These are phyloP conservation scores for Penicillium sp. DNA, from an alignment of 2,329 filamentous ascomycete genomes.

Conservation along the genomic window DNA sequence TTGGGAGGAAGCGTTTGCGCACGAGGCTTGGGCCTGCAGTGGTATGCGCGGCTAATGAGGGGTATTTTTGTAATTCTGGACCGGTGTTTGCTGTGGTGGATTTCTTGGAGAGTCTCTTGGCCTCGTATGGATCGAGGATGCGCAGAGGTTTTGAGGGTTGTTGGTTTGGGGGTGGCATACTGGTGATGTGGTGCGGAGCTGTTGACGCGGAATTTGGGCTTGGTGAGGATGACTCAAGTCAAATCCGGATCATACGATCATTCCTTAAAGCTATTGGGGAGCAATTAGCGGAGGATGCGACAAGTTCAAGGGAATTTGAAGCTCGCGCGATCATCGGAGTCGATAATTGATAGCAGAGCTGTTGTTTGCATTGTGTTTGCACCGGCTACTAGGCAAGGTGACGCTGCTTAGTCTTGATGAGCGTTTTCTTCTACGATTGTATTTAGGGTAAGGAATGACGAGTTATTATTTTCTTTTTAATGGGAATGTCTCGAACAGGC, in stretches of 20 bases:
- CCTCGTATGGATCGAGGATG: slow-evolving; percentile 19
- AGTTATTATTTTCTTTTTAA: no score
- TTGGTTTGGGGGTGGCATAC: slow-evolving; percentile 8
- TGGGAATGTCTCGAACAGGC: background rate
- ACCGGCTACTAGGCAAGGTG: background rate
- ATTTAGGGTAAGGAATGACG: background rate
- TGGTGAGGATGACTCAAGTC: background rate
- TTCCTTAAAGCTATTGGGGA: background rate
- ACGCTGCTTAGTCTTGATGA: no score
- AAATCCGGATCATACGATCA: background rate
- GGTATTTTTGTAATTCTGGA: background rate
- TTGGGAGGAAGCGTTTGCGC: slow-evolving; percentile 12
- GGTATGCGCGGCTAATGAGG: slow-evolving; percentile 5
- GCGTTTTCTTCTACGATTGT: background rate
- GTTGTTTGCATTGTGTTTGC: background rate
- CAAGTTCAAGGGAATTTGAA: background rate
- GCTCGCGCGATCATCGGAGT: background rate
- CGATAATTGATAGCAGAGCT: background rate
- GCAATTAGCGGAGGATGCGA: background rate
- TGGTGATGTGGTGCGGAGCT: background rate
- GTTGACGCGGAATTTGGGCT: background rate
- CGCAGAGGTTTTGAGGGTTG: slow-evolving; percentile 14
- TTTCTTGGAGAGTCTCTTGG: slow-evolving; percentile 14
- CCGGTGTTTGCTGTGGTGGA: slow-evolving; percentile 1
- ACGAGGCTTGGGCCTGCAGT: slow-evolving; percentile 9